A percentile compares a stretch with the other conserved stretches of the same genome.
Conservation (phyloP, 23 red algal species). For the Gracilariopsis chorda region DNA sequence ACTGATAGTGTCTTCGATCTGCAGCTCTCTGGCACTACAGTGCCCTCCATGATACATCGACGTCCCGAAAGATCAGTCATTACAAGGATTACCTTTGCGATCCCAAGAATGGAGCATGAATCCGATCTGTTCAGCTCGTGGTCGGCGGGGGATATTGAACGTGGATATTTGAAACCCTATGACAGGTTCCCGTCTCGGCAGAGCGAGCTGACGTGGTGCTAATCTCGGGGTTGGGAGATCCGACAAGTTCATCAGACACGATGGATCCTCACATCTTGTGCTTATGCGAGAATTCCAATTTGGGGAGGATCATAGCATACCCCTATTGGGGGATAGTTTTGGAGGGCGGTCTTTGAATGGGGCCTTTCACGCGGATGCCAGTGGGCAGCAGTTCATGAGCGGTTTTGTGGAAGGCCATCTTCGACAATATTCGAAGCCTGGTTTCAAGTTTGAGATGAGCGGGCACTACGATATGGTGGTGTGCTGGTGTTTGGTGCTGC, state of each 20-base stretch:
- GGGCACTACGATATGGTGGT: too few species aligned
- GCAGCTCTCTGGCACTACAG: too few species aligned
- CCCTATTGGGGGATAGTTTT: too few species aligned
- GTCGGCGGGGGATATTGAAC: not conserved
- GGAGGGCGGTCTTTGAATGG: too few species aligned
- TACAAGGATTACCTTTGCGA: too few species aligned
- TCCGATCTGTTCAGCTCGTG: not conserved
- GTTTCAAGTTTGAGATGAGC: not conserved
- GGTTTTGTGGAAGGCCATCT: not conserved
- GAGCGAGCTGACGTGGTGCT: not conserved
- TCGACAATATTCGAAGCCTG: slow-evolving; percentile 20
- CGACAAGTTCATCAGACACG: not conserved
- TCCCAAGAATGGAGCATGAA: slow-evolving; percentile 3
- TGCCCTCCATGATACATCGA: too few species aligned
- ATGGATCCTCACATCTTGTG: not conserved
- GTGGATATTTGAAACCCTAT: not conserved
- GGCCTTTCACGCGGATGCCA: not conserved
- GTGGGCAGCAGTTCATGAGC: not conserved
- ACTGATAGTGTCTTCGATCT: too few species aligned
- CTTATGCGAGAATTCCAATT: not conserved
- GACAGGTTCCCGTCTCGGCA: not conserved
- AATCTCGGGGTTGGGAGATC: not conserved
- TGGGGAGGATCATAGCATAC: too few species aligned
- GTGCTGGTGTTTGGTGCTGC: too few species aligned
- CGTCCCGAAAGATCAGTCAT: too few species aligned